Base-by-base conservation (phyloP, 2,329 filamentous ascomycete genomes). In the Lasiodiplodia citricola region DNA sequence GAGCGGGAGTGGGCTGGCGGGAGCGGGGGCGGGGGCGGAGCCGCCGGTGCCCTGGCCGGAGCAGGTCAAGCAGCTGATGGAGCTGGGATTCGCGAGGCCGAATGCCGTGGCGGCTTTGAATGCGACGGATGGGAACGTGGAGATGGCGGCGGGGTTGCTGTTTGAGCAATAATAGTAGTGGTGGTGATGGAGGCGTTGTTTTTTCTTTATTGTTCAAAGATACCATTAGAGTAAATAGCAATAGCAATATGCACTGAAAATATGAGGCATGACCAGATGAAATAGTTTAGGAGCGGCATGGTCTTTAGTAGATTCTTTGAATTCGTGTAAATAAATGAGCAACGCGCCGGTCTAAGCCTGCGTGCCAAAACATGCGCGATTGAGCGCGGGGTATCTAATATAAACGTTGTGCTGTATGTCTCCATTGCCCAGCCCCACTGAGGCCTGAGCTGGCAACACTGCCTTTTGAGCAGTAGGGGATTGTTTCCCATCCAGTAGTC, bases 101-200 rank as follows among this genome's bases (percentile, higher is more conserved):
- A 81, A 84, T 69, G 83, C 82, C n/a, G 72, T 85, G 47, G 81
- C 80, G 2, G 83, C 83, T 35, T 70, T 85, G 69, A 83, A 84
- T 72, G 80, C 80, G 10, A 84, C 83, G 18, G 79, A 80, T n/a
- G 83, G 83, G 1, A 82, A 85, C 69, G 82, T 84, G 8, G 83
- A 85, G 64, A 77, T 83, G 69, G 83, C 83, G 7, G 83, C 83
- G 28, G 82, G 81, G 11, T 77, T 85, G 25, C 70, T 85, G 47
- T 83, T 85, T 66, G 81, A 84, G 64, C 74, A 78, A 21, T 70
- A 55, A 68, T 16, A 2, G 60, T 35, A 11, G 23, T 38, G n/a
- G 38, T 58, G 16, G 13, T 3, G 4, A 60, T 16, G 56, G 8
- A 7, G 6, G 21, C 2, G 23, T 21, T 31, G 4, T n/a, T 3